Evolutionary conservation across 331 rosid genomes (phyloP), one percentile per base, ranked within the genome.

Genomic region (Quercus lobata): DNA sequence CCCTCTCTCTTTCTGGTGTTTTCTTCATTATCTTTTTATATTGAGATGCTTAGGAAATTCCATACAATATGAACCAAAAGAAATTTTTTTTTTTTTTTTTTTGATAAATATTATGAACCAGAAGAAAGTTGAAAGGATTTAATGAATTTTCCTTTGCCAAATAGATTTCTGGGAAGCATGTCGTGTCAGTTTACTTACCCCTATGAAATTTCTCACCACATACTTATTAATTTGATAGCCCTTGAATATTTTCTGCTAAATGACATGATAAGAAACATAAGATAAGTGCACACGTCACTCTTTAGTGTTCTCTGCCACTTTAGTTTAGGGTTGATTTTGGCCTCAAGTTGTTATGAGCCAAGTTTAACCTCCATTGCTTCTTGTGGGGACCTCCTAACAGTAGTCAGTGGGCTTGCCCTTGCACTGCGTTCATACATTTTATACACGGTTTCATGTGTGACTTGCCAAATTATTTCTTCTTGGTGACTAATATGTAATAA

Each of bases 321-420:
- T 10, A 53, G 29, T 9, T 4, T 72, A 61, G 6, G 15, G 22
- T 30, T 37, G 22, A 73, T 69, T 53, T 75, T 24, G 55, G 63
- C 19, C 79, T 57, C 22, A 49, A 56, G 63, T 82, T 71, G 65
- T 80, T 76, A 57, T 54, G 32, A 49, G 65, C 70, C 9, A 56
- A 18, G 61, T 71, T 75, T 74, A 32, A 46, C 55, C 53, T 57
- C 70, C 5, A 72, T 71, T 71, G 52, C 30, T 58, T 72, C 9
- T 78, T 72, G 18, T 65, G 27, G 65, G 66, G 66, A 24, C 7
- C 32, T 24, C 18, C 66, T 27, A 27, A 62, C 19, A 24, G 3
- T 14, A 25, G 34, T 14, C 2, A 4, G 61, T 61, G 69, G 74
- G 54, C 17, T 79, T 76, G 30, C 37, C 55, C 57, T 72, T 19